These are phyloP conservation scores for Penicillium sp. DNA, from an alignment of 2,329 filamentous ascomycete species.

Conservation along the genomic window DNA sequence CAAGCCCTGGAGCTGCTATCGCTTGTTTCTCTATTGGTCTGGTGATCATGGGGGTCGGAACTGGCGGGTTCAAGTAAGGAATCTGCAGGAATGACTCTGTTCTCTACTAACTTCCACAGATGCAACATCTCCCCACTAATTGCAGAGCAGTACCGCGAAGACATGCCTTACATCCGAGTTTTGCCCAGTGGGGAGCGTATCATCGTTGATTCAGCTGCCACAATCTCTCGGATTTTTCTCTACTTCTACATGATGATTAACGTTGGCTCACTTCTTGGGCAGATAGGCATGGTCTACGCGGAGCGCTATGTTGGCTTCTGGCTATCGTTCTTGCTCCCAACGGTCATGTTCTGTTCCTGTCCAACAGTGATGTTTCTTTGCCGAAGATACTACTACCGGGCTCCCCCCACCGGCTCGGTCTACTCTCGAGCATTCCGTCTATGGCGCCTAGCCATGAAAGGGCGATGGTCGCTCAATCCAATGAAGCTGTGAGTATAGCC, in stretches of 20 bases:
- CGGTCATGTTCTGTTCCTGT: conserved; percentile 61
- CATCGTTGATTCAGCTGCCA: conserved; percentile 68
- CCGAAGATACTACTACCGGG: conserved; percentile 62
- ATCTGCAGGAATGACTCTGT: not conserved
- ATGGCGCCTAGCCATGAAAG: conserved; percentile 61
- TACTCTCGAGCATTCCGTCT: conserved; percentile 66
- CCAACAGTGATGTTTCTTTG: conserved; percentile 61
- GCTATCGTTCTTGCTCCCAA: conserved; percentile 68
- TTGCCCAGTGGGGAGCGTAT: conserved; percentile 62
- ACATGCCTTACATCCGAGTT: conserved; percentile 57
- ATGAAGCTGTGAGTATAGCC: conserved; percentile 50
- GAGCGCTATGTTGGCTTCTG: conserved; percentile 77
- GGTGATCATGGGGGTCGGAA: conserved; percentile 70
- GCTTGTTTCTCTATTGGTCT: conserved; percentile 64
- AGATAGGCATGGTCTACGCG: conserved; percentile 69
- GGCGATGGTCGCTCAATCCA: conserved; percentile 62
- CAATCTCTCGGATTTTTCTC: conserved; percentile 66
- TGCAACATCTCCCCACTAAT: conserved; percentile 72
- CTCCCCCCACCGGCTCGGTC: conserved; percentile 70
- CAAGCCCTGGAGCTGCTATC: conserved; percentile 57
- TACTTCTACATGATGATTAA: conserved; percentile 74
- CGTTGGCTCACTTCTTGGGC: conserved; percentile 61
- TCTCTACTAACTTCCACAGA: conserved; percentile 2
- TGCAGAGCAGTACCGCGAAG: conserved; percentile 67
- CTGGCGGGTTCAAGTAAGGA: conserved; percentile 69